These are phyloP conservation scores for Parietaria judaica DNA, from an alignment of 306 rosid genomes.

Conservation along the genomic window DNA sequence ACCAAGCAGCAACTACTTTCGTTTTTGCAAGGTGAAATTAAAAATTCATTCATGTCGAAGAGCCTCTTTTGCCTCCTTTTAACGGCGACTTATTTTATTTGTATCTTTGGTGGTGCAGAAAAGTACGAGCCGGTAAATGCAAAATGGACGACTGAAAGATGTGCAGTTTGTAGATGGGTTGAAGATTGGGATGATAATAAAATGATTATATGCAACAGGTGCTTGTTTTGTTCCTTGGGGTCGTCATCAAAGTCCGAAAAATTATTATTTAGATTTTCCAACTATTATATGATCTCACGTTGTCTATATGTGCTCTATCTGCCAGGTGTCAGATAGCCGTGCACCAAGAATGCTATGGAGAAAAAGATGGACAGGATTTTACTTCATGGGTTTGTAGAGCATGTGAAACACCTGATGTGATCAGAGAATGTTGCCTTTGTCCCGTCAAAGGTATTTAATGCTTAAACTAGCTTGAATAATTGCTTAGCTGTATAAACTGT, in stretches of 20 bases:
- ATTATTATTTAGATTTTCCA: neutral
- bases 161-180: slow-evolving; percentile 98
- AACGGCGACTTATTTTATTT: slow-evolving; percentile 7
- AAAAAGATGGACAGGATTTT: slow-evolving; percentile 70
- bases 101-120: slow-evolving; percentile 44
- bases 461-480: slow-evolving; percentile 12
- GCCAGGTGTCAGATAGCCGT: slow-evolving; percentile 93
- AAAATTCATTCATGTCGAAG: slow-evolving; percentile 14
- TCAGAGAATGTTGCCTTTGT: slow-evolving; percentile 95
- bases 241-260: slow-evolving; percentile 4
- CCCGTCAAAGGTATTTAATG: slow-evolving; percentile 70
- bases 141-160: slow-evolving; percentile 96
- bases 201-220: slow-evolving; percentile 96
- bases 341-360: slow-evolving; percentile 99
- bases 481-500: neutral
- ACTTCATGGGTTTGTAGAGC: slow-evolving; percentile 98
- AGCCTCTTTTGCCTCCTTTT: neutral
- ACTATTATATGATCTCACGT: neutral
- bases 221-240: slow-evolving; percentile 19
- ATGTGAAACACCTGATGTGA: slow-evolving; percentile 81
- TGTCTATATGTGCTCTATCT: slow-evolving; percentile 8
- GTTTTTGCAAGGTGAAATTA: slow-evolving; percentile 58
- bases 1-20: slow-evolving; percentile 62
- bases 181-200: slow-evolving; percentile 98
- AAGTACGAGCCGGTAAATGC: slow-evolving; percentile 73